Evolutionary conservation across 2,329 filamentous ascomycete species (phyloP).

Genomic region (Ophiostoma perfectum): DNA sequence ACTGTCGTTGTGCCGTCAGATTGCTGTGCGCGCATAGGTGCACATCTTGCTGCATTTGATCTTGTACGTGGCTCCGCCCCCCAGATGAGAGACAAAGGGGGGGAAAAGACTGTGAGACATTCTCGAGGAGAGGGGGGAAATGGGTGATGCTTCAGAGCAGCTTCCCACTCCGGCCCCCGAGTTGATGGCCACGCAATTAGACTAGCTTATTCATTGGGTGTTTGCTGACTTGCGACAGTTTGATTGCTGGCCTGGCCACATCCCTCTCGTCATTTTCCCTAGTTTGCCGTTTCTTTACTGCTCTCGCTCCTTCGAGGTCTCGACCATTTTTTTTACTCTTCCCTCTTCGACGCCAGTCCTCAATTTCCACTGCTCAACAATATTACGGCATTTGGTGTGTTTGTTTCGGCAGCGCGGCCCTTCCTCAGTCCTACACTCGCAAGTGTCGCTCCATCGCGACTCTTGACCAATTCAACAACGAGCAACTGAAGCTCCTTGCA

Average conservation of each 20-base stretch:
- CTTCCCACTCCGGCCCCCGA: constrained; percentile 9
- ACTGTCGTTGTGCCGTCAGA: background rate
- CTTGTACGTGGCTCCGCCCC: constrained; percentile 3
- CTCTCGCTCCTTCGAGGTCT: constrained; percentile 2
- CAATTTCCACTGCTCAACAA: background rate
- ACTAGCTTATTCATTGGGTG: constrained; percentile 10
- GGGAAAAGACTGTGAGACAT: constrained; percentile 7
- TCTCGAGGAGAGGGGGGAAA: background rate
- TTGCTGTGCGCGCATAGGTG: background rate
- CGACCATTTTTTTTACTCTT: background rate
- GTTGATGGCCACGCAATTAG: constrained; percentile 11
- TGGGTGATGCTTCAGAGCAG: background rate
- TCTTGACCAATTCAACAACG: background rate
- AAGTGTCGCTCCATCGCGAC: background rate
- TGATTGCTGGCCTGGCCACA: constrained; percentile 1
- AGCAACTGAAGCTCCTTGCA: constrained; percentile 8
- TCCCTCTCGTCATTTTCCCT: constrained; percentile 9
- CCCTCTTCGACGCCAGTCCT: background rate
- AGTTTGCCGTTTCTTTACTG: background rate
- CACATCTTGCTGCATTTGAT: constrained; percentile 1
- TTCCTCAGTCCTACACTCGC: background rate
- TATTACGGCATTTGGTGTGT: background rate
- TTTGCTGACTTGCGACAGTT: constrained; percentile 14
- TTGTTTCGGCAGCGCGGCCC: background rate
- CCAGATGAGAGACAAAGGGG: constrained; percentile 9